Conservation (phyloP, 805 yeast species). For the Wickerhamiella nectarea region DNA sequence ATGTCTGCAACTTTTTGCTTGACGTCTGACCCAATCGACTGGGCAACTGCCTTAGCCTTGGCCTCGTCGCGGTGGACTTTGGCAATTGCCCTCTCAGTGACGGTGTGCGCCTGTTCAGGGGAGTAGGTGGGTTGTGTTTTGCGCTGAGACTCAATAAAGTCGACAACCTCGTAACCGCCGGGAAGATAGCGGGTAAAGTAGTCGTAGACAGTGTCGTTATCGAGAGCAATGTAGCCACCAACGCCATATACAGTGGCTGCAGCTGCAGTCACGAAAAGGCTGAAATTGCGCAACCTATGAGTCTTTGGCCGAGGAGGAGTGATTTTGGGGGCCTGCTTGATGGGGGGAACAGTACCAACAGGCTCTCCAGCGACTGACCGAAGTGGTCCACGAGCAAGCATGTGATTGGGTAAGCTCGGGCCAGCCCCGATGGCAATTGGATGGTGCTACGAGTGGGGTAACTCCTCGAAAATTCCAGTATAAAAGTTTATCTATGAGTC, state of each 20-base stretch:
- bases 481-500: too few species aligned
- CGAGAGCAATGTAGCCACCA: conserved; percentile 45
- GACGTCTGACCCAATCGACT: conserved; percentile 7
- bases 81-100: conserved; percentile 14
- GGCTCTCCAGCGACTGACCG: conserved; percentile 7
- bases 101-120: conserved; percentile 11
- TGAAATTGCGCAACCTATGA: conserved; percentile 24
- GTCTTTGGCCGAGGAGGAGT: conserved; percentile 11
- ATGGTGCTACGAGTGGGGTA: too few species aligned
- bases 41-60: conserved; percentile 13
- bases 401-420: conserved; percentile 8
- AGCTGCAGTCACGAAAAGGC: conserved; percentile 19
- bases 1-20: not conserved
- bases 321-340: not conserved
- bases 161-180: conserved; percentile 41
- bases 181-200: conserved; percentile 52
- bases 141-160: conserved; percentile 30
- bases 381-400: conserved; percentile 9
- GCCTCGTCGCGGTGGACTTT: conserved; percentile 6
- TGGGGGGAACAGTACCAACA: conserved; percentile 6
- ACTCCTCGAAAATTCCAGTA: too few species aligned
- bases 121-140: conserved; percentile 23
- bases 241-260: conserved; percentile 36
- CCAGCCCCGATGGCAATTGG: too few species aligned
- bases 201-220: conserved; percentile 48